A percentile compares a stretch with the other conserved stretches of the same genome.
These are phyloP conservation scores for Quercus dentata DNA, from an alignment of 306 rosid genomes.

Conservation along the genomic window DNA sequence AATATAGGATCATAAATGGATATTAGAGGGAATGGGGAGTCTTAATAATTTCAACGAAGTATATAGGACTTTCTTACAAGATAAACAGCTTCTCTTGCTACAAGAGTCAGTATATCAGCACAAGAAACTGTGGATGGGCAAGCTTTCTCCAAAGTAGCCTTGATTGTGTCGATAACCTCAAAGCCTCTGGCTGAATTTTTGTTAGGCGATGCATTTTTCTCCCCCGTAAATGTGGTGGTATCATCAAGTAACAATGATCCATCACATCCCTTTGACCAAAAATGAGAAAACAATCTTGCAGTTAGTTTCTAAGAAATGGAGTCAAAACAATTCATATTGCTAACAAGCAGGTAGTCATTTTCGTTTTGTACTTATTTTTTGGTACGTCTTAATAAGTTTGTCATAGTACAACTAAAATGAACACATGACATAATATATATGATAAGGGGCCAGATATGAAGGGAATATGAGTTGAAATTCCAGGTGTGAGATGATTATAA, in stretches of 20 bases:
- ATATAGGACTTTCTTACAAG: slow-evolving; percentile 45
- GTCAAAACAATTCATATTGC: neutral
- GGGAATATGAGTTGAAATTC: neutral
- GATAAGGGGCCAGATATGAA: too few species aligned
- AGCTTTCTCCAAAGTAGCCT: slow-evolving; percentile 59
- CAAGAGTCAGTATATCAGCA: slow-evolving; percentile 74
- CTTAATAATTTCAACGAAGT: neutral
- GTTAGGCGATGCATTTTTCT: slow-evolving; percentile 73
- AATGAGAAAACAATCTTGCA: neutral
- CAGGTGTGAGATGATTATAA: neutral
- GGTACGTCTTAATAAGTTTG: too few species aligned
- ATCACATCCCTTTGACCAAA: slow-evolving; percentile 69
- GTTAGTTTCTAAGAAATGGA: neutral
- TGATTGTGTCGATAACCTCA: slow-evolving; percentile 77
- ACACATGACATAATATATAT: too few species aligned
- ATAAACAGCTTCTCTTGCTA: slow-evolving; percentile 73
- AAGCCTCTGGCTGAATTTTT: slow-evolving; percentile 68
- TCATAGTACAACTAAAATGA: too few species aligned
- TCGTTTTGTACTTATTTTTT: too few species aligned
- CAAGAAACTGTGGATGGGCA: slow-evolving; percentile 92
- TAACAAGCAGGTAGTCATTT: too few species aligned
- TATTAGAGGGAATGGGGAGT: neutral
- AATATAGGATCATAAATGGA: neutral
- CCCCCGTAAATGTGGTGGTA: slow-evolving; percentile 61
- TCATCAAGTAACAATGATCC: slow-evolving; percentile 80